Percentiles rank a stretch among this genome's conserved stretches.
phyloP scores from a whole-genome alignment of 2,329 filamentous ascomycete genomes.

The Stagonosporopsis cucurbitacearum region DNA sequence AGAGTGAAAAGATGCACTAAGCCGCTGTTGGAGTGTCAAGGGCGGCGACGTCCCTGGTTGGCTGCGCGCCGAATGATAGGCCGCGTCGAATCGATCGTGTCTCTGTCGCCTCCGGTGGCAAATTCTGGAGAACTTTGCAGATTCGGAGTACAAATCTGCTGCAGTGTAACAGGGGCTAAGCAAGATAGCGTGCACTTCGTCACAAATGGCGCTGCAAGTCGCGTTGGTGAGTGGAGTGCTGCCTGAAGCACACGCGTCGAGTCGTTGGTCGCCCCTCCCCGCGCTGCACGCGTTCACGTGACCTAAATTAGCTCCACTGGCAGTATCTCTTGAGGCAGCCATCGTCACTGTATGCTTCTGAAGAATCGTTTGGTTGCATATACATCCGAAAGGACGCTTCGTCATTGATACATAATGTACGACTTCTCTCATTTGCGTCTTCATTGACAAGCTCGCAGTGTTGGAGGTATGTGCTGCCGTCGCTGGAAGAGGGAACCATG shows the following conservation, averaged over 20 bases:
- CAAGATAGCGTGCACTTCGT: conserved; percentile 2
- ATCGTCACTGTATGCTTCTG: no score
- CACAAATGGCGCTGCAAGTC: background rate
- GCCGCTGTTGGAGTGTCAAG: conserved; percentile 24
- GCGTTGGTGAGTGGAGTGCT: conserved; percentile 2
- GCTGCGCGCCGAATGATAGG: conserved; percentile 25
- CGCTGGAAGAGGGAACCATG: no score
- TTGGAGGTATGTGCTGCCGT: no score
- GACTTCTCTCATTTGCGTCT: background rate
- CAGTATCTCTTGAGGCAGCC: no score
- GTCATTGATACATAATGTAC: background rate
- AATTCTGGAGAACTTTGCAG: conserved; percentile 22
- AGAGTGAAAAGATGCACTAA: conserved; percentile 20
- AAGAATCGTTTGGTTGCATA: no score
- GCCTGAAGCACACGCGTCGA: conserved; percentile 10
- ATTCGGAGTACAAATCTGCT: conserved; percentile 5
- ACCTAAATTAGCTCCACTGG: background rate
- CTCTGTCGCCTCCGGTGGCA: conserved; percentile 36
- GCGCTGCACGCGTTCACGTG: conserved; percentile 12
- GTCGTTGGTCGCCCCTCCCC: background rate
- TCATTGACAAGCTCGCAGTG: no score
- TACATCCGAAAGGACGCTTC: background rate
- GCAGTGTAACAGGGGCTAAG: background rate
- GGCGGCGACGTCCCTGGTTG: conserved; percentile 32
- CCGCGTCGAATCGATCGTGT: conserved; percentile 36